A percentile compares a stretch with the other conserved stretches of the same genome.
Evolutionary conservation across 148 eudicot genomes (phyloP).

Genomic region (Rhododendron simsii): DNA sequence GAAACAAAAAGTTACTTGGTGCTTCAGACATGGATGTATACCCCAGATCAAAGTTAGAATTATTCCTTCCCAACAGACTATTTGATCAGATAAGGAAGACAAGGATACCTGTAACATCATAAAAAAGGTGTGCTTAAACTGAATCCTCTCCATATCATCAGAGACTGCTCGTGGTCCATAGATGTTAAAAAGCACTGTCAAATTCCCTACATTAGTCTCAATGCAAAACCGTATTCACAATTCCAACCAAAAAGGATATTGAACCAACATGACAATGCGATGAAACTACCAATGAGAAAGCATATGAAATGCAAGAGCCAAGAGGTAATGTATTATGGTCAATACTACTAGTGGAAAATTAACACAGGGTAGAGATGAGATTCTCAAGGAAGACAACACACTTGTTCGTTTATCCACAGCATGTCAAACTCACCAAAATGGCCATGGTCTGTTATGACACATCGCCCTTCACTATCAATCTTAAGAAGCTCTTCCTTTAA

Average conservation of each 20-base stretch:
- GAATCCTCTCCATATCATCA: conserved; percentile 74
- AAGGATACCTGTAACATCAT: conserved; percentile 66
- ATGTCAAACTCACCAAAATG: conserved; percentile 70
- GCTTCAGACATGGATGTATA: background rate
- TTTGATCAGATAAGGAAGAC: background rate
- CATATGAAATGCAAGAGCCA: background rate
- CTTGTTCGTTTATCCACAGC: background rate
- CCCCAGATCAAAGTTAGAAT: background rate
- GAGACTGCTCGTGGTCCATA: conserved; percentile 86
- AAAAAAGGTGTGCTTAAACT: conserved; percentile 71
- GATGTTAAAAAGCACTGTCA: conserved; percentile 80
- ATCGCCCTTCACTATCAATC: conserved; percentile 88
- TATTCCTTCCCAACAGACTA: background rate
- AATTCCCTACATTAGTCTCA: background rate
- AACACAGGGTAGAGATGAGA: background rate
- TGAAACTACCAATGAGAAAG: background rate
- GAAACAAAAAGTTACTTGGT: background rate
- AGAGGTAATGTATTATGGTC: background rate
- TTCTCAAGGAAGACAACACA: background rate
- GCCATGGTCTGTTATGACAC: conserved; percentile 87
- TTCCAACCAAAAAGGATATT: background rate
- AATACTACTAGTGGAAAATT: background rate
- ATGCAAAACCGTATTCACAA: background rate
- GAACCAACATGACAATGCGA: conserved; percentile 3
- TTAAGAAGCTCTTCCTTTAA: conserved; percentile 65